Evolutionary conservation across 768 basidiomycete species (phyloP), one percentile per base, ranked within the genome.

Genomic region (Termitomyces sp.): DNA sequence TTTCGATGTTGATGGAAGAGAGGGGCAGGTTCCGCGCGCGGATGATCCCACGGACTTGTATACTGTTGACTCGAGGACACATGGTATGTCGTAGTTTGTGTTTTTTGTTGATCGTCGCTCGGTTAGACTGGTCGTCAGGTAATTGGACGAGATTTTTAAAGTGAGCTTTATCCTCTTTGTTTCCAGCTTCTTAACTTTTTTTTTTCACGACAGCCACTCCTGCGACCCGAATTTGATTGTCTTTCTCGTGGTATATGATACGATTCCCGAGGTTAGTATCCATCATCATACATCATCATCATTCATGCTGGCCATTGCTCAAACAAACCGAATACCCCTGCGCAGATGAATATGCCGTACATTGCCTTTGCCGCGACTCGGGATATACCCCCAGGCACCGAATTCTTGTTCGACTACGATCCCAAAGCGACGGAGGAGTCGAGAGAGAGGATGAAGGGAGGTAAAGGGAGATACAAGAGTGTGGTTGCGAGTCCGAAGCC

Each of bases 111-210:
- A 30, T 7, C 14, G 3, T 35, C 26, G 16, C 14, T 10, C 4
- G n/a, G n/a, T n/a, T n/a, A n/a, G n/a, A n/a, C n/a, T n/a, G n/a
- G n/a, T 4, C 26, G 22, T 9, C 8, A 88, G 87, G 88, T 7
- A 90, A 89, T 62, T 90, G 88, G 88, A 85, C 86, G 8, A 78
- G 87, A 4, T 90, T 89, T 60, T 73, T 89, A 33, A 90, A 89
- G 87, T 87, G 61, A 58, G 84, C 67, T 10, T 26, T 26, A 0
- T 26, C 5, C 32, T 35, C 41, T 28, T 16, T n/a, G 22, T 30
- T 20, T 26, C 9, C 9, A 18, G 4, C 40, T 11, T 14, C 20
- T 30, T 26, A 5, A 20, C 20, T 30, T 30, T 33, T 46, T 33
- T 36, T 28, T 48, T 46, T 16, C 24, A n/a, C n/a, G 8, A 10